Evolutionary conservation across 257 asterid genomes (phyloP).

Genomic region (Ligustrum vulgare): DNA sequence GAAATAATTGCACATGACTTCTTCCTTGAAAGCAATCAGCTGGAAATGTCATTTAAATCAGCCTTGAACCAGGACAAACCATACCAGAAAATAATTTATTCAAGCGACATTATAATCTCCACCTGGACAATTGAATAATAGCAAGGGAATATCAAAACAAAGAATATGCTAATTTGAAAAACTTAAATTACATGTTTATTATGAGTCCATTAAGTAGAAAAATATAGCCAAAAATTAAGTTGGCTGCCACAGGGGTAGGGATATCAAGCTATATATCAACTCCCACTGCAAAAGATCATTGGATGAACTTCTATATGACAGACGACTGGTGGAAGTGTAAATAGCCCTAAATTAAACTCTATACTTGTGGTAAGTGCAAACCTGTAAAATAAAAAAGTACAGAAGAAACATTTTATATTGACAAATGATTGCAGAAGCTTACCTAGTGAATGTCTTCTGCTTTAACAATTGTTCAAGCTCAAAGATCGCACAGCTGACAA

Average conservation of each 20-base stretch:
- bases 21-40: no score
- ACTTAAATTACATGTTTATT: no score
- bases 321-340: background rate
- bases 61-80: no score
- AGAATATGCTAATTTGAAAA: no score
- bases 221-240: background rate
- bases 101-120: no score
- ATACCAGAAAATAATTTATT: no score
- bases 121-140: no score
- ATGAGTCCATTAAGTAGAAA: no score
- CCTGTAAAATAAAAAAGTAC: background rate
- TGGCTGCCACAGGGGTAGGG: background rate
- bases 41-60: no score
- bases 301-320: background rate
- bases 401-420: background rate
- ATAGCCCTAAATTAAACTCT: background rate
- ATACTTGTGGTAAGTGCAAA: background rate
- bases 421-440: conserved; percentile 21
- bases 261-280: background rate
- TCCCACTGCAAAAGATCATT: background rate
- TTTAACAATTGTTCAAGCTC: conserved; percentile 77
- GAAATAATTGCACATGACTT: background rate
- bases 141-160: no score
- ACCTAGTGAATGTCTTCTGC: conserved; percentile 77
- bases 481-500: conserved; percentile 27